A percentile compares a stretch with the other conserved stretches of the same genome.
phyloP scores from a whole-genome alignment of 139 green algal species.

The Auxenochlorella protothecoides region DNA sequence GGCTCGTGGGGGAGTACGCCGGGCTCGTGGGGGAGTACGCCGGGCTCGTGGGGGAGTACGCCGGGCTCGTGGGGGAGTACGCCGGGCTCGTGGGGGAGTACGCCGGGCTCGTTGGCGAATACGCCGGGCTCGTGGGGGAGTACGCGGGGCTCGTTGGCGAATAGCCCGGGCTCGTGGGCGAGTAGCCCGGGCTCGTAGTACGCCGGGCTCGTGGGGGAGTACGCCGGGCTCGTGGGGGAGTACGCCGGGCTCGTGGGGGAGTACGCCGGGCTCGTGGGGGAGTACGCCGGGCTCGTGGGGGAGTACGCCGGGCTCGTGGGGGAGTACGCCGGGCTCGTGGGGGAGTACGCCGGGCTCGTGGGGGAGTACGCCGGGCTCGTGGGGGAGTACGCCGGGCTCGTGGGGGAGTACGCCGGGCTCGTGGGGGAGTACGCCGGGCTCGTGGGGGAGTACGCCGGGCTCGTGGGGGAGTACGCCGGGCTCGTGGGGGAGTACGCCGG shows the following conservation, averaged over 20 bases:
- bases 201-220: constrained; percentile 53
- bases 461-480: constrained; percentile 48
- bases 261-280: constrained; percentile 10
- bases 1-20: constrained; percentile 22
- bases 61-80: constrained; percentile 57
- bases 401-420: constrained; percentile 37
- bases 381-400: constrained; percentile 31
- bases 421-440: constrained; percentile 15
- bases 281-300: constrained; percentile 15
- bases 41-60: constrained; percentile 44
- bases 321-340: constrained; percentile 7
- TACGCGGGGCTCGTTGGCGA: constrained; percentile 8
- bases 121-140: constrained; percentile 35
- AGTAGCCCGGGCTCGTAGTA: constrained; percentile 62
- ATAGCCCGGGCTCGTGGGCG: constrained; percentile 45
- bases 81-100: constrained; percentile 53
- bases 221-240: too few species aligned
- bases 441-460: constrained; percentile 8
- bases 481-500: constrained; percentile 62
- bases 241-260: constrained; percentile 9
- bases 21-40: constrained; percentile 10
- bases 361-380: constrained; percentile 7
- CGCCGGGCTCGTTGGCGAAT: constrained; percentile 19
- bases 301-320: constrained; percentile 25
- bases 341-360: constrained; percentile 1